phyloP scores from a whole-genome alignment of 352 stramenopile species.

The Pythium chondricola region DNA sequence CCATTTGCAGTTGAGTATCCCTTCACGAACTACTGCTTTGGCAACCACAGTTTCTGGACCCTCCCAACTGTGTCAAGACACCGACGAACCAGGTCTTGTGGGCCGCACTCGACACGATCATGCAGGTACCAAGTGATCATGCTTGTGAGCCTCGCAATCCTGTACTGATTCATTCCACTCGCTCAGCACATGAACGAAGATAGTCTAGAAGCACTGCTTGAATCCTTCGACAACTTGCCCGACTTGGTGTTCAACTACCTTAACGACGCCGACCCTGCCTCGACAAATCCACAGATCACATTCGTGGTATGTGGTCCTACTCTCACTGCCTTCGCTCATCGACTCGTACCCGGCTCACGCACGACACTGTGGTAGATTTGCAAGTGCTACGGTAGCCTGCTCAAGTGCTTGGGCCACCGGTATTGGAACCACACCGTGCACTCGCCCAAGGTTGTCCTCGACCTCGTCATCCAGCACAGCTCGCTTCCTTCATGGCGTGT shows the following conservation, averaged over 20 bases:
- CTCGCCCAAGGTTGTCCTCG: constrained; percentile 50
- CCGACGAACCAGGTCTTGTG: constrained; percentile 72
- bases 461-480: constrained; percentile 71
- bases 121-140: constrained; percentile 50
- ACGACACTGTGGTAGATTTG: constrained; percentile 37
- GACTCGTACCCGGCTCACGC: not conserved
- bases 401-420: constrained; percentile 66
- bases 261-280: constrained; percentile 53
- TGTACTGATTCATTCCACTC: not conserved
- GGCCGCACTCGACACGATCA: constrained; percentile 74
- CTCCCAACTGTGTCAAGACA: constrained; percentile 70
- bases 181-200: constrained; percentile 71
- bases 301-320: constrained; percentile 53
- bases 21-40: not conserved
- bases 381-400: constrained; percentile 73
- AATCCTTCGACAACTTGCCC: constrained; percentile 85
- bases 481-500: constrained; percentile 51
- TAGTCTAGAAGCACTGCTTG: constrained; percentile 69
- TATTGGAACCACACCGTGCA: constrained; percentile 85
- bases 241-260: constrained; percentile 83
- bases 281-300: constrained; percentile 63
- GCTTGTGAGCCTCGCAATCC: too few relatives aligned
- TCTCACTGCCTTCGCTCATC: constrained; percentile 1
- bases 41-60: constrained; percentile 78
- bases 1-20: not conserved